phyloP scores from a whole-genome alignment of 192 early-diverging fungal species.

The Coemansia erecta region DNA sequence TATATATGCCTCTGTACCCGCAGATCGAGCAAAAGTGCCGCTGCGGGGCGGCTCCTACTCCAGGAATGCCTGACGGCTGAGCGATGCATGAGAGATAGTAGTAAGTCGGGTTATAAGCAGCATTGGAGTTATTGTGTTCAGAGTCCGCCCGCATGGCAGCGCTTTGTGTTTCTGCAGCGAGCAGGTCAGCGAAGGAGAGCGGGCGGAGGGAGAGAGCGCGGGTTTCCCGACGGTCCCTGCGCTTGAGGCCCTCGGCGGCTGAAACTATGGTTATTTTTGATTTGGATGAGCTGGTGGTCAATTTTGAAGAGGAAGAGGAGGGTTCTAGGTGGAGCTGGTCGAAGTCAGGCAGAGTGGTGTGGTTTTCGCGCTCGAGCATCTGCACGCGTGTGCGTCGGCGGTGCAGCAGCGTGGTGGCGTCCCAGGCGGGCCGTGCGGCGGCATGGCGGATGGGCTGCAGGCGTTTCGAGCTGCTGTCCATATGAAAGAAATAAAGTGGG shows the following conservation, averaged over 20 bases:
- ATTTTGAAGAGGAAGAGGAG: not conserved
- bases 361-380: conserved; percentile 42
- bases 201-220: too few relatives aligned
- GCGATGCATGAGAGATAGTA: conserved; percentile 26
- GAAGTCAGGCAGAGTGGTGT: conserved; percentile 35
- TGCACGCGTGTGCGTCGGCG: conserved; percentile 35
- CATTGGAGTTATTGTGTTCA: too few relatives aligned
- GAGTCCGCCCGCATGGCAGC: not conserved
- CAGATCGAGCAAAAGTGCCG: conserved; percentile 67
- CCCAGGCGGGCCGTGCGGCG: conserved; percentile 27
- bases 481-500: not conserved
- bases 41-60: conserved; percentile 28
- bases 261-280: conserved; percentile 9
- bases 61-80: too few relatives aligned
- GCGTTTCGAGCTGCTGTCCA: not conserved
- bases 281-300: not conserved
- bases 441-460: not conserved
- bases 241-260: not conserved
- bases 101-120: not conserved
- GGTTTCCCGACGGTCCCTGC: too few relatives aligned
- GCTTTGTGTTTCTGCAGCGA: conserved; percentile 4
- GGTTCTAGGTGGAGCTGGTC: conserved; percentile 24
- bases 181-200: too few relatives aligned
- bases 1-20: conserved; percentile 61
- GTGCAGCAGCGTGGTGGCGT: conserved; percentile 36